Evolutionary conservation across 2,329 filamentous ascomycete genomes (phyloP), one percentile per base, ranked within the genome.

Genomic region (Chaetomium sp.): DNA sequence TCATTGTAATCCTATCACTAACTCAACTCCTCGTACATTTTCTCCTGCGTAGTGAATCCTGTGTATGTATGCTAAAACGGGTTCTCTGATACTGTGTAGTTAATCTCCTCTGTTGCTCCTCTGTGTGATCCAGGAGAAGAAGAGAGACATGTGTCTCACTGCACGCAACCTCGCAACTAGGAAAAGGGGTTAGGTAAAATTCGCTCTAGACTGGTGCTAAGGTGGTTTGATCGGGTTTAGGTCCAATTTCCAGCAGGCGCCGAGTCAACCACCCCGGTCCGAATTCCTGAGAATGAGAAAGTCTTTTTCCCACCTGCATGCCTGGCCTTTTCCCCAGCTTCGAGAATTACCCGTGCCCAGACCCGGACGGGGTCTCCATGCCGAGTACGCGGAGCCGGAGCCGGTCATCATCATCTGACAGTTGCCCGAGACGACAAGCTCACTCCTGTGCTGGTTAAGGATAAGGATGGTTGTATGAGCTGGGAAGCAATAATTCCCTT

Each of bases 161-260:
- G 35, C 38, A 53, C 33, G 25, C 42, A 33, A 42, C 31, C 23
- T 13, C 42, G 35, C 25, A 12, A 35, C 19, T 33, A n/a, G 59
- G 50, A 4, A 47, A 55, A 38, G 59, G 38, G 59, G 59, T 55
- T 13, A 60, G 58, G 57, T 60, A 33, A 55, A 60, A 55, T 25
- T 29, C 13, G 21, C 33, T 47, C 25, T n/a, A 57, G 54, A 12
- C 38, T 45, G 45, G 27, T n/a, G 49, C n/a, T 12, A 55, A 29
- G 38, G 35, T 56, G 60, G 38, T 47, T 49, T 33, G 51, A 33
- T 62, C 50, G 31, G 51, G 59, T 25, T 23, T 58, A 58, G 57
- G 57, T 13, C 47, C 57, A 42, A 42, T 42, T 42, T 42, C 38
- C 38, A 42, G 16, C 38, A 42, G 38, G n/a, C 38, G 38, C 38